Percentiles rank a stretch among this genome's conserved stretches.
Evolutionary conservation across 352 stramenopile genomes (phyloP).

Genomic region (Phytopythium helicoides): DNA sequence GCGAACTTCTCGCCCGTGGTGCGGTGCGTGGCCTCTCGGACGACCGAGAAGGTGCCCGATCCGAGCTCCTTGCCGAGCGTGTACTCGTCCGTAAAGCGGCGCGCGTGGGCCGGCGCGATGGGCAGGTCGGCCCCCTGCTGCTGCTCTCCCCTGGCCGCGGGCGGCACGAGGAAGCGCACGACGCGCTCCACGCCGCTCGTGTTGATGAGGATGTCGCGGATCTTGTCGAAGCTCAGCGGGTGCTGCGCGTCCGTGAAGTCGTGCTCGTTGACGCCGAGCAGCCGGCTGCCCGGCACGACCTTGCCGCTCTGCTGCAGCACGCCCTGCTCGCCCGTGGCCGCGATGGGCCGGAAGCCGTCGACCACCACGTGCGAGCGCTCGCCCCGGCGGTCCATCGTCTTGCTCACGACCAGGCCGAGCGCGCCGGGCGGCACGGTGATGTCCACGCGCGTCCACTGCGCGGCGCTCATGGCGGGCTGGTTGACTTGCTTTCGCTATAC

Average conservation of each 20-base stretch:
- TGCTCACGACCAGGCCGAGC: conserved; percentile 77
- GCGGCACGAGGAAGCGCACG: conserved; percentile 66
- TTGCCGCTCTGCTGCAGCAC: conserved; percentile 40
- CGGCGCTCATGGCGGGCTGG: background rate
- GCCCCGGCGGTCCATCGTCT: conserved; percentile 26
- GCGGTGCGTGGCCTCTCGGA: conserved; percentile 55
- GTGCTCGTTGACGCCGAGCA: conserved; percentile 72
- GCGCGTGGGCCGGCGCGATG: conserved; percentile 14
- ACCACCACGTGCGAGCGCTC: conserved; percentile 48
- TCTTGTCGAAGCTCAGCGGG: conserved; percentile 54
- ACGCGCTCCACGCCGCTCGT: conserved; percentile 53
- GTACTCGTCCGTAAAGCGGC: conserved; percentile 66
- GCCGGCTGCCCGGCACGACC: conserved; percentile 34
- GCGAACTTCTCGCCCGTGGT: conserved; percentile 45
- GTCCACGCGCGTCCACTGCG: conserved; percentile 38
- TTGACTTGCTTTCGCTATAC: too few species aligned
- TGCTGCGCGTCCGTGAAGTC: conserved; percentile 45
- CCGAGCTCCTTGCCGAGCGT: conserved; percentile 68
- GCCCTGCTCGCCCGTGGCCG: conserved; percentile 34
- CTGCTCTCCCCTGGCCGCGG: conserved; percentile 12
- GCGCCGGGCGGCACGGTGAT: conserved; percentile 64
- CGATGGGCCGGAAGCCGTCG: conserved; percentile 70
- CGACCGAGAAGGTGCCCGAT: conserved; percentile 68
- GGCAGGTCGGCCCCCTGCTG: conserved; percentile 8
- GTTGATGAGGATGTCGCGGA: conserved; percentile 69